Conservation (phyloP, 768 basidiomycete species). For the Mycena chlorophos region DNA sequence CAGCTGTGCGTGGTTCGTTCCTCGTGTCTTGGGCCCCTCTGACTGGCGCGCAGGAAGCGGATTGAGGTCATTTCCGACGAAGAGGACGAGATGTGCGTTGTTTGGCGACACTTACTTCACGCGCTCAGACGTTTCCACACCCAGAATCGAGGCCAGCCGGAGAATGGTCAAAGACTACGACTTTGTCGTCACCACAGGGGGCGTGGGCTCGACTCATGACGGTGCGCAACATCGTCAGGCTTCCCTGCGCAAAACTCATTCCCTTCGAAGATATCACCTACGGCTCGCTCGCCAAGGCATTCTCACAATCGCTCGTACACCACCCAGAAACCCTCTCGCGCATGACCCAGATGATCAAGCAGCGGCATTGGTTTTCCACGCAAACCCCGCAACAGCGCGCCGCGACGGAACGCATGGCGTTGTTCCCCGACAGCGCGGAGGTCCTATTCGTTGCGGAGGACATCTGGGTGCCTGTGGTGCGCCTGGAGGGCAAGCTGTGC, state of each 20-base stretch:
- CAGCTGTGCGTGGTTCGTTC: conserved; percentile 55
- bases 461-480: conserved; percentile 82
- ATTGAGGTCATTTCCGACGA: conserved; percentile 92
- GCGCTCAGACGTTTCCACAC: too few relatives aligned
- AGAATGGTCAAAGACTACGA: conserved; percentile 83
- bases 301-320: conserved; percentile 67
- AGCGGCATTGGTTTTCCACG: conserved; percentile 53
- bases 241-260: background rate
- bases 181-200: conserved; percentile 87
- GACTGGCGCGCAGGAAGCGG: conserved; percentile 58
- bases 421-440: conserved; percentile 81
- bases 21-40: conserved; percentile 5
- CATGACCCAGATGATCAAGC: conserved; percentile 62
- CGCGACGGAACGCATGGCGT: conserved; percentile 85
- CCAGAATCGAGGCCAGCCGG: conserved; percentile 79
- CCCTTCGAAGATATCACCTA: conserved; percentile 78
- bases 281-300: conserved; percentile 81
- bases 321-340: conserved; percentile 76
- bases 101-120: conserved; percentile 10
- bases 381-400: conserved; percentile 74
- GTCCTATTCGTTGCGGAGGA: conserved; percentile 76
- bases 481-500: conserved; percentile 79
- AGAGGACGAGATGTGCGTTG: conserved; percentile 80
- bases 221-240: conserved; percentile 44
- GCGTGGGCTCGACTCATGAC: conserved; percentile 90